phyloP scores from a whole-genome alignment of 495 filamentous ascomycete species.

The Sabuloglossum arenarium region DNA sequence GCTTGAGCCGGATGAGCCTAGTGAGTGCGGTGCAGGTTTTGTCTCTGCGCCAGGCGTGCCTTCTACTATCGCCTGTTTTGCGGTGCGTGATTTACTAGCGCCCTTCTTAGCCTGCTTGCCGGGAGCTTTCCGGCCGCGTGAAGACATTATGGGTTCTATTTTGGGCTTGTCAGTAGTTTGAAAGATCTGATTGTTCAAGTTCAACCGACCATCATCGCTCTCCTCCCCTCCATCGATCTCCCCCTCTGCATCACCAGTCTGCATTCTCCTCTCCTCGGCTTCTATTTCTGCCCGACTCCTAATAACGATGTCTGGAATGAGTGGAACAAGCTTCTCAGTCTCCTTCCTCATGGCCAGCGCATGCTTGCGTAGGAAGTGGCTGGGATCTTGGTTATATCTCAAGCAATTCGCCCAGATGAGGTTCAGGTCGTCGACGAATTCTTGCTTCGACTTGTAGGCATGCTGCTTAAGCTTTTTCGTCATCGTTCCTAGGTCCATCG shows the following conservation, averaged over 20 bases:
- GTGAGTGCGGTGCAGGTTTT: slow-evolving; percentile 31
- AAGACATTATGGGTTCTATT: slow-evolving; percentile 86
- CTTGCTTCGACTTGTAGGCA: slow-evolving; percentile 79
- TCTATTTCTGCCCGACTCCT: slow-evolving; percentile 85
- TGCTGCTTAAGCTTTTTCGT: slow-evolving; percentile 88
- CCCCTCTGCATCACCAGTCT: slow-evolving; percentile 41
- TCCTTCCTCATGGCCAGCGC: slow-evolving; percentile 92
- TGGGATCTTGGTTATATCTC: slow-evolving; percentile 78
- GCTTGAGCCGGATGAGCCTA: slow-evolving; percentile 26
- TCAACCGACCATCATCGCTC: slow-evolving; percentile 49
- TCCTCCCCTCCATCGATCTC: slow-evolving; percentile 73
- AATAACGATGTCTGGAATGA: slow-evolving; percentile 85
- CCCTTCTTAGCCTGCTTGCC: slow-evolving; percentile 64
- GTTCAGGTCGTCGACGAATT: slow-evolving; percentile 83
- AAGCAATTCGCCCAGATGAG: slow-evolving; percentile 95
- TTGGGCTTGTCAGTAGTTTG: neutral
- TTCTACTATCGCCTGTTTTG: slow-evolving; percentile 38
- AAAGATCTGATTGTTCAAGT: neutral
- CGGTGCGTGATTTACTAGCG: slow-evolving; percentile 46
- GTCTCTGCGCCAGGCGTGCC: slow-evolving; percentile 49
- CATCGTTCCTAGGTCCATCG: slow-evolving; percentile 96
- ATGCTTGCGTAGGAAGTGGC: slow-evolving; percentile 77
- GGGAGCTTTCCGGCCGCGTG: slow-evolving; percentile 76
- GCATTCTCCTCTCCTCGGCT: slow-evolving; percentile 75
- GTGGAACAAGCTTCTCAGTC: slow-evolving; percentile 80